phyloP scores from a whole-genome alignment of 129 eudicot genomes.

The Lactuca sativa region DNA sequence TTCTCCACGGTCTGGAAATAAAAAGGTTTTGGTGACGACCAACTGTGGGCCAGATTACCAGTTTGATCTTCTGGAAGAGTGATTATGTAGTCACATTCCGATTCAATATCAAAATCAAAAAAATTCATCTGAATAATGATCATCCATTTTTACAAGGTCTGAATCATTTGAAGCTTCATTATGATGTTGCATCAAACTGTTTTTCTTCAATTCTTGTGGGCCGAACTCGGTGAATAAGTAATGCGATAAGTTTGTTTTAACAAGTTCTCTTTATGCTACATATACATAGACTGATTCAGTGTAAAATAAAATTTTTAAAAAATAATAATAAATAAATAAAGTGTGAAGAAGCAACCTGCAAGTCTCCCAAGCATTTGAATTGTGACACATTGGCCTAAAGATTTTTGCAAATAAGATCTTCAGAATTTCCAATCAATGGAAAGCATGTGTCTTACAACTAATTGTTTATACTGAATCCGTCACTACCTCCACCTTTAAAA shows the following conservation, averaged over 20 bases:
- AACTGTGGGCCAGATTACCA: conserved; percentile 51
- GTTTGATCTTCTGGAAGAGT: conserved; percentile 71
- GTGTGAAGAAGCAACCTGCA: conserved; percentile 44
- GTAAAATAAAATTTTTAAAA: conserved; percentile 1
- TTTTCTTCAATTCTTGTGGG: conserved; percentile 38
- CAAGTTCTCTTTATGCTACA: conserved; percentile 68
- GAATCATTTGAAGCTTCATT: conserved; percentile 36
- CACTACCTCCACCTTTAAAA: conserved; percentile 68
- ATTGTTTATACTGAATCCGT: conserved; percentile 46
- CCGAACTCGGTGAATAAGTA: conserved; percentile 41
- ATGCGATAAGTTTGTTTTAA: conserved; percentile 47
- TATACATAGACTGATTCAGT: background rate
- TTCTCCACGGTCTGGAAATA: conserved; percentile 62
- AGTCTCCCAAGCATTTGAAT: conserved; percentile 58
- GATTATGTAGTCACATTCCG: conserved; percentile 40
- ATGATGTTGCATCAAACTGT: conserved; percentile 11
- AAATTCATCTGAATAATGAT: conserved; percentile 51
- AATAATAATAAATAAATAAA: background rate
- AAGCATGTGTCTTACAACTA: conserved; percentile 71
- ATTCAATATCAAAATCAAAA: conserved; percentile 60
- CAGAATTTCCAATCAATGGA: conserved; percentile 72
- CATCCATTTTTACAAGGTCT: conserved; percentile 35
- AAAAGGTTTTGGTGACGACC: conserved; percentile 57
- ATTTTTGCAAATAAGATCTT: conserved; percentile 46
- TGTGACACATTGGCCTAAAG: conserved; percentile 50